Percentiles rank a stretch among this genome's conserved stretches.
Conservation (phyloP, 169 alveolate species). For the Theileria sp. region DNA sequence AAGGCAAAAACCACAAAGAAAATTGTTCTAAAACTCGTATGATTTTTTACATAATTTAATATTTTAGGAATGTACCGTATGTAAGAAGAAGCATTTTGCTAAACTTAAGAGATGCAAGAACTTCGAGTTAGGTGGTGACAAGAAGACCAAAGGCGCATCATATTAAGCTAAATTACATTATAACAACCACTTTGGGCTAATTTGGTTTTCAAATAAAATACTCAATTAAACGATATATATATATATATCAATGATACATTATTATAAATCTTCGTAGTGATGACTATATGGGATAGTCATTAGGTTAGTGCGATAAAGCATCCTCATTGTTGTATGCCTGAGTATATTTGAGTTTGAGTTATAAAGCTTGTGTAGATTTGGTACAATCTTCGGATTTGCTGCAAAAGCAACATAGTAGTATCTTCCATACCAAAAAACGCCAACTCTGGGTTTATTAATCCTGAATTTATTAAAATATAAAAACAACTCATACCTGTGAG, state of each 20-base stretch:
- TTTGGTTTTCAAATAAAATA: neutral
- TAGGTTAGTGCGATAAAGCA: slow-evolving; percentile 76
- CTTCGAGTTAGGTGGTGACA: slow-evolving; percentile 96
- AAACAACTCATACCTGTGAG: slow-evolving; percentile 53
- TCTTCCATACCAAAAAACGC: slow-evolving; percentile 77
- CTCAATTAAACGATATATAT: neutral
- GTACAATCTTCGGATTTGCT: slow-evolving; percentile 72
- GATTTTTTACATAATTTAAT: slow-evolving; percentile 13
- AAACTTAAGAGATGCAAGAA: slow-evolving; percentile 98
- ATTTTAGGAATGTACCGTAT: slow-evolving; percentile 93
- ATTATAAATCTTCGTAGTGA: slow-evolving; percentile 61
- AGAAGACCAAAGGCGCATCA: slow-evolving; percentile 87
- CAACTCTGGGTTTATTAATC: slow-evolving; percentile 76
- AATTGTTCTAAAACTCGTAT: slow-evolving; percentile 91
- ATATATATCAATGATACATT: slow-evolving; percentile 4
- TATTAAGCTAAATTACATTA: slow-evolving; percentile 49
- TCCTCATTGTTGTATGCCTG: slow-evolving; percentile 71
- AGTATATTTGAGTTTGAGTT: slow-evolving; percentile 72
- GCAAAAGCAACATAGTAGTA: slow-evolving; percentile 75
- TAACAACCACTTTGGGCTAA: neutral
- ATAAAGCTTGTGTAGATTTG: slow-evolving; percentile 71
- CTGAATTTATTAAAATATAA: slow-evolving; percentile 7
- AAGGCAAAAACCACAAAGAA: slow-evolving; percentile 99
- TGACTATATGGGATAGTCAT: slow-evolving; percentile 75
- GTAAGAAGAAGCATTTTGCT: slow-evolving; percentile 94